phyloP scores from a whole-genome alignment of 2,329 filamentous ascomycete species.

The Clonostachys solani region DNA sequence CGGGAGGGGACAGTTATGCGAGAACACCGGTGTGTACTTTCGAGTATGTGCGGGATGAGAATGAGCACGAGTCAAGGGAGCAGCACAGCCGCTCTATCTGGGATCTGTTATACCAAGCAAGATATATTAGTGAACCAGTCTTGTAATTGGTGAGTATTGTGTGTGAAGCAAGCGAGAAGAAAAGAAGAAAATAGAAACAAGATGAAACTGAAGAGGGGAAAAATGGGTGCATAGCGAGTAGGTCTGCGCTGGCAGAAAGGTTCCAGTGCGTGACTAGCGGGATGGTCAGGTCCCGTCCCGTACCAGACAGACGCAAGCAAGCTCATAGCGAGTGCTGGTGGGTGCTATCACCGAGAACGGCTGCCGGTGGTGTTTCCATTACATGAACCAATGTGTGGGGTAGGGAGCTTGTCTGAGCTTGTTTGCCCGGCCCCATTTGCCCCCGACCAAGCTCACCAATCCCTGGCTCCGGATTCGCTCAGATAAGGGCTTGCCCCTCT shows the following conservation, averaged over 20 bases:
- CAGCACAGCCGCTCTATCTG: constrained; percentile 15
- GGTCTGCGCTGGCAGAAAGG: no score
- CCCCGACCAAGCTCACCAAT: neutral
- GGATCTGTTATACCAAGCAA: neutral
- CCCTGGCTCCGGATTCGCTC: constrained; percentile 4
- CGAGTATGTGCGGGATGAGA: neutral
- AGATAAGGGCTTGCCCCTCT: no score
- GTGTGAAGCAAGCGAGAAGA: neutral
- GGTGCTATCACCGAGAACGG: no score
- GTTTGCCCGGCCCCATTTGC: no score
- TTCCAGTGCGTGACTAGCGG: no score
- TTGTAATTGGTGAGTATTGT: neutral
- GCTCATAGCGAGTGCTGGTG: no score
- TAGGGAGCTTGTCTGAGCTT: no score
- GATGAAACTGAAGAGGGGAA: neutral
- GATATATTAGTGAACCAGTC: neutral
- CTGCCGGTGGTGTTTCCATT: no score
- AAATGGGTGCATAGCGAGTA: neutral
- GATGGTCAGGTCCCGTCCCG: no score
- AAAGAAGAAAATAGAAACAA: neutral
- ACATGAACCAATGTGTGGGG: no score
- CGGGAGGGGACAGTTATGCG: no score
- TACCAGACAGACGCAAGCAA: no score
- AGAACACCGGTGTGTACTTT: neutral
- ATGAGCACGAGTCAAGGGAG: constrained; percentile 10